These are phyloP conservation scores for Gigaspora rosea DNA, from an alignment of 192 early-diverging fungal species.

Conservation along the genomic window DNA sequence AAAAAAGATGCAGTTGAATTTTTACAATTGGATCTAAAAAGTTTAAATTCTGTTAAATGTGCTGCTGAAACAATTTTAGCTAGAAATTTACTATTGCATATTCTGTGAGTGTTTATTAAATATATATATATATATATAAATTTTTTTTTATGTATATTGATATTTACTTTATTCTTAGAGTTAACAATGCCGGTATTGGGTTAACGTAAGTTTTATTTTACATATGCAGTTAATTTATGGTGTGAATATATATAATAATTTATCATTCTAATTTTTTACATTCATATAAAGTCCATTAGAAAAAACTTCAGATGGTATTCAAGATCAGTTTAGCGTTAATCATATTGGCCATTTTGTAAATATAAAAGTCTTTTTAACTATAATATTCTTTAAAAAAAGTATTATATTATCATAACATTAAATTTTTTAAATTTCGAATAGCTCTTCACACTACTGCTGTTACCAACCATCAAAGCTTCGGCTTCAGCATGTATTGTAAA, in stretches of 20 bases:
- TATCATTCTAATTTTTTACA: conserved; percentile 7
- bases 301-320: conserved; percentile 35
- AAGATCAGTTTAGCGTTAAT: conserved; percentile 30
- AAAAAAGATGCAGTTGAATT: too few relatives aligned
- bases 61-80: too few relatives aligned
- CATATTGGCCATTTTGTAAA: conserved; percentile 44
- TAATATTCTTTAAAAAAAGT: not conserved
- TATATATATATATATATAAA: not conserved
- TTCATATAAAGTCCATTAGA: conserved; percentile 39
- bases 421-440: not conserved
- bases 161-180: conserved; percentile 35
- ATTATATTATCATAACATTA: not conserved
- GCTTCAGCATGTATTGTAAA: too few relatives aligned
- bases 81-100: conserved; percentile 43
- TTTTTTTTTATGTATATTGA: conserved; percentile 4
- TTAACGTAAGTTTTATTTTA: not conserved
- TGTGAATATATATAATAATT: not conserved
- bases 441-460: conserved; percentile 43
- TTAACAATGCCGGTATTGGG: not conserved
- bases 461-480: conserved; percentile 46
- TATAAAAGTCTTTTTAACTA: not conserved
- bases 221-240: not conserved
- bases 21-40: too few relatives aligned
- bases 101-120: conserved; percentile 32
- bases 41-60: too few relatives aligned